Conservation (phyloP, 345 rosid species). For the Brassica nigra region DNA sequence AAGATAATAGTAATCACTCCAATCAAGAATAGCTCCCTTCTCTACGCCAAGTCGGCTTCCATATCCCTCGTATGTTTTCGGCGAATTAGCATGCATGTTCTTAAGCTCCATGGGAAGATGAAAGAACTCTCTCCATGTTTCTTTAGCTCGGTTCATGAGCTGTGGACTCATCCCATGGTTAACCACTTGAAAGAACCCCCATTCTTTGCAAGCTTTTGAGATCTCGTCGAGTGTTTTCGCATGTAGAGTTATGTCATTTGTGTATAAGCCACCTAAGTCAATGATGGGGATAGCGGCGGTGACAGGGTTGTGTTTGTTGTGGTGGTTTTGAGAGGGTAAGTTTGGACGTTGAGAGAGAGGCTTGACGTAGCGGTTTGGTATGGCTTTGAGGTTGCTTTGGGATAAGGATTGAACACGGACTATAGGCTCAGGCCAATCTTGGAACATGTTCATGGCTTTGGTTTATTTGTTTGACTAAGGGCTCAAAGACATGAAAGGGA, state of each 20-base stretch:
- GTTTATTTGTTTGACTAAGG: neutral
- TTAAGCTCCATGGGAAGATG: conserved; percentile 74
- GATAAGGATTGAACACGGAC: conserved; percentile 92
- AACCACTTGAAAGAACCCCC: conserved; percentile 89
- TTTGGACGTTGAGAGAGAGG: conserved; percentile 63
- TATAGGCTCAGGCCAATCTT: conserved; percentile 95
- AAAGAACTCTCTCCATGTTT: conserved; percentile 75
- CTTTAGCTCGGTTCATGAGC: conserved; percentile 64
- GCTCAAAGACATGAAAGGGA: conserved; percentile 9
- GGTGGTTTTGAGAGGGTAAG: neutral
- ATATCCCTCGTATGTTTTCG: conserved; percentile 85
- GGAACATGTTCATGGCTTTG: conserved; percentile 46
- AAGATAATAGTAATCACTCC: conserved; percentile 91
- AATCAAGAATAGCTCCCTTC: conserved; percentile 86
- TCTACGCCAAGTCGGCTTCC: conserved; percentile 87
- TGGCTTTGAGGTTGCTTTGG: conserved; percentile 46
- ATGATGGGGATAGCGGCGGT: conserved; percentile 62
- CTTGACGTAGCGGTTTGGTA: conserved; percentile 79
- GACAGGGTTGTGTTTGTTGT: conserved; percentile 12
- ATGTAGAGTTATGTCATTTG: conserved; percentile 30
- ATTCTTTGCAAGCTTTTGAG: conserved; percentile 60
- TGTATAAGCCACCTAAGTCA: conserved; percentile 50
- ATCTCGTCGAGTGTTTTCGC: conserved; percentile 38
- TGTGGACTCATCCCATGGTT: conserved; percentile 71
- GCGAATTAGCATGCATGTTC: conserved; percentile 67